A percentile compares a stretch with the other conserved stretches of the same genome.
These are phyloP conservation scores for Aureobasidium subglaciale DNA, from an alignment of 2,329 filamentous ascomycete genomes.

Conservation along the genomic window DNA sequence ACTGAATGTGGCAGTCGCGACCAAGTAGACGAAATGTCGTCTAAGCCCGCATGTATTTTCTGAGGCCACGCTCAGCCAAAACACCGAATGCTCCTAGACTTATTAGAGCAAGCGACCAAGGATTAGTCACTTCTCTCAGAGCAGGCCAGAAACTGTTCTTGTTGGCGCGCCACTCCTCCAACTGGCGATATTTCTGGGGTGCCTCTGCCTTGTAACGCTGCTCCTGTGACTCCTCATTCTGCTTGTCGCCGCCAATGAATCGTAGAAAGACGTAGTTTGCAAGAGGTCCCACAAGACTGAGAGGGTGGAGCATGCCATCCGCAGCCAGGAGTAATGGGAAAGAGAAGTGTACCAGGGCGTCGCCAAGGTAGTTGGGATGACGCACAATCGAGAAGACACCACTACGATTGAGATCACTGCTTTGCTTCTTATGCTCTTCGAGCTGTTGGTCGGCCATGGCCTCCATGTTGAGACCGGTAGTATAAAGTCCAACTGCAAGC, in stretches of 20 bases:
- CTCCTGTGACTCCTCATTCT: conserved; percentile 48
- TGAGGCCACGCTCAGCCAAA: conserved; percentile 38
- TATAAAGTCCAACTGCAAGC: conserved; percentile 45
- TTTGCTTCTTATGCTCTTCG: conserved; percentile 42
- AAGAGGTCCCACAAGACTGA: conserved; percentile 49
- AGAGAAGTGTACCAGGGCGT: conserved; percentile 51
- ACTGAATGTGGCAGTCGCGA: too few relatives aligned
- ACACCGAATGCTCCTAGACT: conserved; percentile 45
- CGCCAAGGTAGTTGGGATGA: conserved; percentile 58
- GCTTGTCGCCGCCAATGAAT: conserved; percentile 49
- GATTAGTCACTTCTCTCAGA: conserved; percentile 43
- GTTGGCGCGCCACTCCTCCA: conserved; percentile 45
- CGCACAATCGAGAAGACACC: conserved; percentile 57
- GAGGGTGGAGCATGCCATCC: conserved; percentile 47
- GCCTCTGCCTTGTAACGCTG: conserved; percentile 46
- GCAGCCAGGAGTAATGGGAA: conserved; percentile 53
- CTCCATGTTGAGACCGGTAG: conserved; percentile 50
- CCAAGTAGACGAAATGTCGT: too few relatives aligned
- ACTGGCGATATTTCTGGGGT: conserved; percentile 46
- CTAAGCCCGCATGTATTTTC: conserved; percentile 17
- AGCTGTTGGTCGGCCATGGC: conserved; percentile 52
- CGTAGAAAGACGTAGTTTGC: conserved; percentile 55
- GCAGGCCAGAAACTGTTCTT: conserved; percentile 57
- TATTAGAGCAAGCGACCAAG: conserved; percentile 50
- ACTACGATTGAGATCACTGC: conserved; percentile 42